Evolutionary conservation across 495 filamentous ascomycete genomes (phyloP), one percentile per base, ranked within the genome.

Genomic region (Elaphomyces granulatus): DNA sequence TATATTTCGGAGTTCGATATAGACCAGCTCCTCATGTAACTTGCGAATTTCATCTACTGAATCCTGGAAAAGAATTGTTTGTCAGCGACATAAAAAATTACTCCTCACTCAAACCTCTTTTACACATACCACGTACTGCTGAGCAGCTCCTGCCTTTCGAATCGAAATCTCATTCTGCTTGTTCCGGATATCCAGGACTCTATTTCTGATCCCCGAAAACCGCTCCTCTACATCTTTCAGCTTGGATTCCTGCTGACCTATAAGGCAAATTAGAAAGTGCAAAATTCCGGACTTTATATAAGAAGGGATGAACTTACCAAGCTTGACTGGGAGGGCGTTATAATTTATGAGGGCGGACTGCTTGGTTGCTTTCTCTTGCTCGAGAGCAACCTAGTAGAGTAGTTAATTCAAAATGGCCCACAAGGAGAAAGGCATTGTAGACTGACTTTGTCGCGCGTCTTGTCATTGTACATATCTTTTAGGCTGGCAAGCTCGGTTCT

Each of bases 271-370:
- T 9, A n/a, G 16, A 38, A n/a, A 14, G 19, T 38, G 2, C 2
- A 6, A 9, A 15, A 15, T 20, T 28, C 15, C 15, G 12, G 26
- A 12, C 37, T 20, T 6, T 6, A 28, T 15, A 20, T 20, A 20
- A 18, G 15, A 21, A 32, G 20, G 2, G n/a, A 15, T 34, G 7
- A n/a, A 48, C 67, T 39, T 63, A 83, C 80, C 67, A 43, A 87
- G 76, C 55, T 69, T 81, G 34, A 73, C 67, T 0, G 84, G 84
- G 20, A 93, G 63, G 3, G 71, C 70, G 35, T 71, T 67, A 49
- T 72, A 83, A n/a, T 72, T 56, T 4, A 60, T 71, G 16, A 68
- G 55, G 16, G 75, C 77, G 21, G 59, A 71, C 46, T 92, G 84
- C 40, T 70, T 69, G 1, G 48, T 45, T 8, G 47, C 40, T 45